These are phyloP conservation scores for Naumovozyma castellii DNA, from an alignment of 805 yeast species.

Conservation along the genomic window DNA sequence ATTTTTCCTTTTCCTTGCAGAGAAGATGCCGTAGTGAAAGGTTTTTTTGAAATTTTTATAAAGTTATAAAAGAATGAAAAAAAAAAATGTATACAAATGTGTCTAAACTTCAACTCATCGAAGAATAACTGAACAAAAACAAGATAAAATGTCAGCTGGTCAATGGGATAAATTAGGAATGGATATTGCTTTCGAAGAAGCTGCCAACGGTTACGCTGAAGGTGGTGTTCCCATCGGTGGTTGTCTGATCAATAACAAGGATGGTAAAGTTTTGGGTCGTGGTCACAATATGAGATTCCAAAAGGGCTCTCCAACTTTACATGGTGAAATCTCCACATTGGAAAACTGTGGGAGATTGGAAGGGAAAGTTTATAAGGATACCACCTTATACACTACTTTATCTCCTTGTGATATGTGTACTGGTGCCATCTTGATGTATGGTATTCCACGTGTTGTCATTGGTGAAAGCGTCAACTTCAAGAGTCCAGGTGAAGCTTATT, in stretches of 20 bases:
- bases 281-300: conserved; percentile 92
- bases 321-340: conserved; percentile 84
- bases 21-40: no score
- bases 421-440: conserved; percentile 86
- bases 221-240: conserved; percentile 85
- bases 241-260: conserved; percentile 35
- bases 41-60: no score
- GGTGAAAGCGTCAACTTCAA: conserved; percentile 79
- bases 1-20: no score
- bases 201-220: conserved; percentile 54
- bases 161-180: conserved; percentile 61
- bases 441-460: conserved; percentile 74
- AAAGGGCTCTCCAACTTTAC: conserved; percentile 72
- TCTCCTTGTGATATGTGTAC: conserved; percentile 95
- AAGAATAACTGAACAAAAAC: no score
- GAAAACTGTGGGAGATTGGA: conserved; percentile 87
- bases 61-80: no score
- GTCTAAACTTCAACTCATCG: no score
- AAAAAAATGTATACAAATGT: no score
- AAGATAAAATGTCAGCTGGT: conserved; percentile 10
- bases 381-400: conserved; percentile 86
- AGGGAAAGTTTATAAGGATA: conserved; percentile 66
- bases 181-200: conserved; percentile 65
- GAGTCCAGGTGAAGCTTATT: conserved; percentile 70
- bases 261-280: conserved; percentile 72